Conservation (phyloP, 148 eudicot genomes). For the Persicaria maculosa region DNA sequence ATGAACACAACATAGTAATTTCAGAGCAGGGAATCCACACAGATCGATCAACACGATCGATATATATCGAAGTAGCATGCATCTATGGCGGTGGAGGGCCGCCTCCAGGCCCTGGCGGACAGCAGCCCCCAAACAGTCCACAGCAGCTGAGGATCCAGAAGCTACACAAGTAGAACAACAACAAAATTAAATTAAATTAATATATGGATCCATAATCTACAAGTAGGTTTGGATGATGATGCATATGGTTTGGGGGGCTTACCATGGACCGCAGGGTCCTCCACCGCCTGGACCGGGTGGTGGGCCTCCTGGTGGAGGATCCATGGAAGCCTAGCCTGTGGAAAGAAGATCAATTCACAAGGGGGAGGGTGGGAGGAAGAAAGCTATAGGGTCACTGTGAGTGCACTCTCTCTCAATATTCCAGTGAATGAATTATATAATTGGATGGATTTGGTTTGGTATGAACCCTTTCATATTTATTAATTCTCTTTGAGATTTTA, state of each 20-base stretch:
- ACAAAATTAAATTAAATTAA: not conserved
- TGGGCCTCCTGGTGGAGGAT: conserved; percentile 12
- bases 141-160: conserved; percentile 14
- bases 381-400: not conserved
- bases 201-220: too few species aligned
- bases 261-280: conserved; percentile 14
- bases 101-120: conserved; percentile 15
- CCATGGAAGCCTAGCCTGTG: conserved; percentile 5
- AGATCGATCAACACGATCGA: not conserved
- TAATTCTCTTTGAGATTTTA: not conserved
- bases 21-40: too few species aligned
- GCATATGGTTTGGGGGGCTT: not conserved
- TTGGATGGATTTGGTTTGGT: conserved; percentile 4
- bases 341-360: not conserved
- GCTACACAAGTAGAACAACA: not conserved
- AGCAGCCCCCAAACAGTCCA: conserved; percentile 15
- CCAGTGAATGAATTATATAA: too few species aligned
- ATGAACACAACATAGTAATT: too few species aligned
- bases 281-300: conserved; percentile 15
- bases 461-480: not conserved
- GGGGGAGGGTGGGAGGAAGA: not conserved
- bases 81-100: conserved; percentile 15
- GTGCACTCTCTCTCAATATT: not conserved
- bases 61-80: not conserved
- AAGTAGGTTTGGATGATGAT: not conserved